Percentiles rank a stretch among this genome's conserved stretches.
phyloP scores from a whole-genome alignment of 768 basidiomycete genomes.

The Boletus pseudopeckii region DNA sequence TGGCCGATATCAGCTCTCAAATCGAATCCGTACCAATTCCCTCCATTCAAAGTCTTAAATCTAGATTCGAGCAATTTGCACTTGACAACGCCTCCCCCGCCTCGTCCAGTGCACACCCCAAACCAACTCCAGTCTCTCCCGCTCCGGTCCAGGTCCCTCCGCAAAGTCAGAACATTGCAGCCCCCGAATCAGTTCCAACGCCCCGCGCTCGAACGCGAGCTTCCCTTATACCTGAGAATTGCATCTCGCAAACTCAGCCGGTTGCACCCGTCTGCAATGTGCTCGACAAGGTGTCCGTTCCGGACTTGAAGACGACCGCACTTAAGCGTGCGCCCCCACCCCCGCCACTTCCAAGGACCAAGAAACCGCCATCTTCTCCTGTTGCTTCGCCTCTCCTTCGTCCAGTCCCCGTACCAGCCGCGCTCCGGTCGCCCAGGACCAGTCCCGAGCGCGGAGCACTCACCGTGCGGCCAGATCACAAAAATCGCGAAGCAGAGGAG shows the following conservation, averaged over 20 bases:
- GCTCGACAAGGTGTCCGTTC: conserved; percentile 49
- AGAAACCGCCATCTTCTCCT: conserved; percentile 38
- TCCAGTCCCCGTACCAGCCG: conserved; percentile 43
- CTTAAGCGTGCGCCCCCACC: conserved; percentile 58
- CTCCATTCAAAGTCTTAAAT: conserved; percentile 67
- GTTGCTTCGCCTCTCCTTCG: conserved; percentile 49
- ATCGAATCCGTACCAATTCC: conserved; percentile 55
- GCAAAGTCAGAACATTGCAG: conserved; percentile 12
- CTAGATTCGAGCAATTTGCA: conserved; percentile 69
- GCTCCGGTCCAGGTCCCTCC: conserved; percentile 9
- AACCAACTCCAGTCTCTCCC: background rate
- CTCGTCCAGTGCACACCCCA: background rate
- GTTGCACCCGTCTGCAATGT: conserved; percentile 32
- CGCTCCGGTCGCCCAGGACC: conserved; percentile 15
- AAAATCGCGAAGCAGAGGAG: conserved; percentile 5
- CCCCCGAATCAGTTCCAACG: conserved; percentile 30
- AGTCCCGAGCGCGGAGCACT: conserved; percentile 20
- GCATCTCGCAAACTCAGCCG: conserved; percentile 16
- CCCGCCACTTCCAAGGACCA: conserved; percentile 40
- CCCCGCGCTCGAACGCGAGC: conserved; percentile 44
- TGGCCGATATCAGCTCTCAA: conserved; percentile 20
- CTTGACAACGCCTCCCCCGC: conserved; percentile 31
- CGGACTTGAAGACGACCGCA: conserved; percentile 44
- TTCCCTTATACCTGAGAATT: conserved; percentile 20
- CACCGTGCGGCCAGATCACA: background rate